These are phyloP conservation scores for Neurospora crassa DNA, from an alignment of 2,329 filamentous ascomycete species.

Conservation along the genomic window DNA sequence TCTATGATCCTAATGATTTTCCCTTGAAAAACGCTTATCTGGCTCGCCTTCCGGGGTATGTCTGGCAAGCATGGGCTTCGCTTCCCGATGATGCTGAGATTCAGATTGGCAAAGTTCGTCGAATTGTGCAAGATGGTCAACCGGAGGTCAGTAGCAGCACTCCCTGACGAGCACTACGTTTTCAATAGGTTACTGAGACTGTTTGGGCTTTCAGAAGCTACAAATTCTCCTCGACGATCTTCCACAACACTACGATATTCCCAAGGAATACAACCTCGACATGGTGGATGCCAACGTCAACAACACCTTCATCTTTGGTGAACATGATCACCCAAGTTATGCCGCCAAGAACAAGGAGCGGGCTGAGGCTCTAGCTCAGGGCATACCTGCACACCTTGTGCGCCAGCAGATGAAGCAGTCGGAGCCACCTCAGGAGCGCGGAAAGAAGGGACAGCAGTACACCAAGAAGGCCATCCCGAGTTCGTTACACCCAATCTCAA, in stretches of 20 bases:
- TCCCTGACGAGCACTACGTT: constrained; percentile 6
- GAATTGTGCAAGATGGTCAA: not conserved
- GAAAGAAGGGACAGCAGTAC: constrained; percentile 42
- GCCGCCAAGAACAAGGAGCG: constrained; percentile 47
- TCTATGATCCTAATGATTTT: constrained; percentile 26
- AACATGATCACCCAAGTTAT: constrained; percentile 82
- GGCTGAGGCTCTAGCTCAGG: constrained; percentile 45
- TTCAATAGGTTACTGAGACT: constrained; percentile 2
- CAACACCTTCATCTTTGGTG: constrained; percentile 88
- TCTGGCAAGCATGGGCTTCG: constrained; percentile 71
- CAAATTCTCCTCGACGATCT: constrained; percentile 62
- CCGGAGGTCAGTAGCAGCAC: not conserved
- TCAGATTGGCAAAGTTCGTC: constrained; percentile 64
- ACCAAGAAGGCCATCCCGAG: constrained; percentile 67
- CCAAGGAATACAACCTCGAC: constrained; percentile 79
- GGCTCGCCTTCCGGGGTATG: constrained; percentile 66
- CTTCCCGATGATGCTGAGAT: constrained; percentile 76
- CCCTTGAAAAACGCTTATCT: constrained; percentile 48
- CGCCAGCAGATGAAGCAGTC: constrained; percentile 28
- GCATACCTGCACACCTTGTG: constrained; percentile 49
- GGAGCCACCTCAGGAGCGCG: constrained; percentile 16
- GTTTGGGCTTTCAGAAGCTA: constrained; percentile 25
- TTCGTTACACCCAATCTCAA: constrained; percentile 29
- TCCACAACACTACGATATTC: constrained; percentile 62
- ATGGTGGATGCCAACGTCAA: constrained; percentile 55